These are phyloP conservation scores for Talaromyces sp. DNA, from an alignment of 2,329 filamentous ascomycete species.

Conservation along the genomic window DNA sequence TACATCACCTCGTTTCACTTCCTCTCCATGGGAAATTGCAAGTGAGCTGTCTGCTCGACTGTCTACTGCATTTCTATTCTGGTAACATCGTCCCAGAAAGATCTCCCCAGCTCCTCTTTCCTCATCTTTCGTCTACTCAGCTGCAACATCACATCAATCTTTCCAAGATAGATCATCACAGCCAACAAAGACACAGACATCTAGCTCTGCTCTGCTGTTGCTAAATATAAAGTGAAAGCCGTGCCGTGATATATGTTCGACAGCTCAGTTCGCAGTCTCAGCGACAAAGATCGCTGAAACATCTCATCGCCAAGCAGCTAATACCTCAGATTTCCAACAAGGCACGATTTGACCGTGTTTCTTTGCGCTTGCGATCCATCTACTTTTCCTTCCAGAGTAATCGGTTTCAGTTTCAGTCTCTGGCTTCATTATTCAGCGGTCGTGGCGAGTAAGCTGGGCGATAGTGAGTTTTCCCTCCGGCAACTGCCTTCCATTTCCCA, in stretches of 20 bases:
- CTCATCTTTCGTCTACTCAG: background rate
- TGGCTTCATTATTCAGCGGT: background rate
- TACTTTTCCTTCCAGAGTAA: background rate
- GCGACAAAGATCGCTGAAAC: slow-evolving; percentile 11
- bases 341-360: background rate
- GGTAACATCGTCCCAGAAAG: background rate
- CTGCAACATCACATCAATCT: background rate
- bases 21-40: background rate
- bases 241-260: slow-evolving; percentile 7
- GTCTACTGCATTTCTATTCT: background rate
- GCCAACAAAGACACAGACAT: background rate
- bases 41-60: background rate
- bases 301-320: slow-evolving; percentile 3
- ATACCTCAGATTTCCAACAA: slow-evolving; percentile 7
- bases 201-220: background rate
- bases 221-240: slow-evolving; percentile 15
- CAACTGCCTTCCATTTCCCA: background rate
- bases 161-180: background rate
- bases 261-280: slow-evolving; percentile 10
- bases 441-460: background rate
- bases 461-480: slow-evolving; percentile 8
- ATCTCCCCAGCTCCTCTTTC: background rate
- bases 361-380: background rate
- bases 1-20: background rate
- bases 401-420: background rate